phyloP scores from a whole-genome alignment of 495 filamentous ascomycete species.

The Neurospora sp. region DNA sequence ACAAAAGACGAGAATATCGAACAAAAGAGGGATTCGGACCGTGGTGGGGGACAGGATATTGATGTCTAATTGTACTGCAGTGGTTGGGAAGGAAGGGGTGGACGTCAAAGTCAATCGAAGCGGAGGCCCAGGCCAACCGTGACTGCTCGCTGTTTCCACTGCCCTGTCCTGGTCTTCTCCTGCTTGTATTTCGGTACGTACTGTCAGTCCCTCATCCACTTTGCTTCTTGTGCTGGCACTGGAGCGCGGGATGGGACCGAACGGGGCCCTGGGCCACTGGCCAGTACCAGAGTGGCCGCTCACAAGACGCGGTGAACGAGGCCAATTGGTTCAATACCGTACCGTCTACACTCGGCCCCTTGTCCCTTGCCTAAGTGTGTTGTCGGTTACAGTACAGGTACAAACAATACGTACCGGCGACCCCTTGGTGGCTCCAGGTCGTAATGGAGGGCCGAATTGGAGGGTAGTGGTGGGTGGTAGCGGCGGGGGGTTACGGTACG shows the following conservation, averaged over 20 bases:
- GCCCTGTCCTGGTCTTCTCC: not conserved
- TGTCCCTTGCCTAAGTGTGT: not conserved
- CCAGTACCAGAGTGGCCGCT: not conserved
- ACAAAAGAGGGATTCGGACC: conserved; percentile 11
- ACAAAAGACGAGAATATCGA: conserved; percentile 7
- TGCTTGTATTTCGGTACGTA: conserved; percentile 1
- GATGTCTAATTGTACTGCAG: conserved; percentile 22
- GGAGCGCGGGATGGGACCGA: not conserved
- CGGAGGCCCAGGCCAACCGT: conserved; percentile 11
- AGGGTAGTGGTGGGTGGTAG: not conserved
- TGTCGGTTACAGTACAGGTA: not conserved
- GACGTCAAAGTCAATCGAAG: conserved; percentile 5
- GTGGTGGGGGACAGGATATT: conserved; percentile 25
- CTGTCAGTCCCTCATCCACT: conserved; percentile 14
- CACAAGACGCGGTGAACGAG: not conserved
- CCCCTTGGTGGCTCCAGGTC: not conserved
- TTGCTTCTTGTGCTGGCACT: conserved; percentile 9
- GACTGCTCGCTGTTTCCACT: conserved; percentile 5
- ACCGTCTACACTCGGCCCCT: not conserved
- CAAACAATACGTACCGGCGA: not conserved
- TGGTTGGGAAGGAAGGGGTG: not conserved
- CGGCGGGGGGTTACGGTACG: not conserved
- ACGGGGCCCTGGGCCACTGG: not conserved
- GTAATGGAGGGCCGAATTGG: not conserved
- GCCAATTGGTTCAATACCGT: not conserved